phyloP scores from a whole-genome alignment of 2,329 filamentous ascomycete genomes.

The Phialophora expanda region DNA sequence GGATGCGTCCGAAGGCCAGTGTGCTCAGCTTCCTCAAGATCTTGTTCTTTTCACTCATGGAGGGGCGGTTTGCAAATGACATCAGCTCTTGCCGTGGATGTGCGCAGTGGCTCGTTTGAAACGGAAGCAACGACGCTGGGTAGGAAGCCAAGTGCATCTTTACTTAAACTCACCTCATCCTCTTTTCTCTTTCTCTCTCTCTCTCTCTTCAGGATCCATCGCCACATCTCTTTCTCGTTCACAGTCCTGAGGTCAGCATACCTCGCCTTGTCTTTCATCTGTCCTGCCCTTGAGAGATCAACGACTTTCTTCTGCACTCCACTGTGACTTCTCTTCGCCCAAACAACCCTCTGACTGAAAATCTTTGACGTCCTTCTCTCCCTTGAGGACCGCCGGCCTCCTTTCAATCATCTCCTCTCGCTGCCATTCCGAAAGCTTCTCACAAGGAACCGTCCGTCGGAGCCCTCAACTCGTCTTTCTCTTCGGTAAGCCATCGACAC shows the following conservation, averaged over 20 bases:
- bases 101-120: background rate
- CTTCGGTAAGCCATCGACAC: no score
- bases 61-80: background rate
- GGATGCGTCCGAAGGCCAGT: background rate
- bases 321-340: background rate
- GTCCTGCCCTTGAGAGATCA: background rate
- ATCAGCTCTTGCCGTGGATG: background rate
- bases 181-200: background rate
- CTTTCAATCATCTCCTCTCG: no score
- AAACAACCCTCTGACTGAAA: background rate
- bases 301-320: background rate
- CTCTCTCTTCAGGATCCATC: background rate
- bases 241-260: no score
- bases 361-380: no score
- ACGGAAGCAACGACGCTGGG: background rate
- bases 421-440: no score
- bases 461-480: no score
- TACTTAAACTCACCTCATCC: background rate
- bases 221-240: no score
- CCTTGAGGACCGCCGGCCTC: no score
- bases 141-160: background rate
- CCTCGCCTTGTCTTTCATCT: no score
- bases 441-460: no score
- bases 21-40: background rate
- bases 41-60: background rate